Evolutionary conservation across 805 yeast species (phyloP), one percentile per base, ranked within the genome.

Genomic region (Candida odintsovae): DNA sequence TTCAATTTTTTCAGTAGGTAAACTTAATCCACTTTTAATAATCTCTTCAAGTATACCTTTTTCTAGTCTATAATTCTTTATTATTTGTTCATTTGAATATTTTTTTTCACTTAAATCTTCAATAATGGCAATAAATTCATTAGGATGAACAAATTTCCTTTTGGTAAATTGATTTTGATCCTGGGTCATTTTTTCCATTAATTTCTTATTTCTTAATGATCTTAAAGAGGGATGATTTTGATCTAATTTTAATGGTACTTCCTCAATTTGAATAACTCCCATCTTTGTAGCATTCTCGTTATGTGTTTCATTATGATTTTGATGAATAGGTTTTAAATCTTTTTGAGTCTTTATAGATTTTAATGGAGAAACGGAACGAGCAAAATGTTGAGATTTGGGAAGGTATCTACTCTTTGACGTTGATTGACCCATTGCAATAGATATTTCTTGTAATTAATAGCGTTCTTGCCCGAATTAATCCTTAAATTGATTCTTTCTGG

Each of bases 191-290:
- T 48, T 48, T 18, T 57, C 61, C 15, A 55, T 33, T 2, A 20
- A 16, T 3, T 45, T 20, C 5, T 48, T 50, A 40, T 57, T 57
- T 35, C 52, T 38, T 12, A 57, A 46, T 8, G 50, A 46, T 18
- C 39, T 45, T 12, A 57, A 31, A 4, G 58, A 50, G 2, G 61
- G 54, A 42, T 56, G 52, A 36, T 47, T 50, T 22, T 49, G 44
- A 39, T 55, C 58, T 15, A 55, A 43, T 21, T 47, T 41, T 33
- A 51, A 3, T 2, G 59, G 59, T 10, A 52, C 29, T 40, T 54
- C 59, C 16, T 50, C 52, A 6, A 49, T 49, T 20, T 43, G 41
- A 15, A 54, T 38, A 9, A 43, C 37, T 3, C 45, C 53, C 54
- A 50, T 61, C 62, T 44, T 41, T 8, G 36, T 39, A 6, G 47